Conservation (phyloP, 2,329 filamentous ascomycete genomes). For the Xylariaceae sp. region DNA sequence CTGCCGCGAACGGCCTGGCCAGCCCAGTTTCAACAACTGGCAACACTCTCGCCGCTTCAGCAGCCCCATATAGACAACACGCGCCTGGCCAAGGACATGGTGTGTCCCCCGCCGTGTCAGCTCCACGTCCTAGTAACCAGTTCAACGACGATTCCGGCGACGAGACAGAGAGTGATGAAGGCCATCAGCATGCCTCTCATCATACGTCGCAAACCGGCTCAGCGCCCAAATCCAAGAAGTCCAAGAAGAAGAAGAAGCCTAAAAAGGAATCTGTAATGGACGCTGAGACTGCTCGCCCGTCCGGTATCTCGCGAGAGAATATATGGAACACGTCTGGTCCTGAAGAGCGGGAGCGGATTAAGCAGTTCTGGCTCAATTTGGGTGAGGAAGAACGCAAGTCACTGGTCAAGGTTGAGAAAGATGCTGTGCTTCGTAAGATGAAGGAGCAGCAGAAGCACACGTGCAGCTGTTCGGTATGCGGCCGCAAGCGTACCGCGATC, state of each 20-base stretch:
- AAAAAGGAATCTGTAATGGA: conserved; percentile 35
- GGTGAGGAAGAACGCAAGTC: conserved; percentile 93
- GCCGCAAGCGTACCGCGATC: conserved; percentile 90
- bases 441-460: conserved; percentile 99
- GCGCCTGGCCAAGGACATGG: conserved; percentile 13
- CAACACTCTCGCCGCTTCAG: conserved; percentile 20
- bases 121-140: conserved; percentile 28
- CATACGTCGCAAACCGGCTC: conserved; percentile 36
- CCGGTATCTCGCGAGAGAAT: conserved; percentile 65
- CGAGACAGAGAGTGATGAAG: conserved; percentile 54
- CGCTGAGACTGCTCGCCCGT: conserved; percentile 24
- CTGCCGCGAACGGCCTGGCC: conserved; percentile 39
- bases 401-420: conserved; percentile 96
- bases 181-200: conserved; percentile 40
- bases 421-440: conserved; percentile 97
- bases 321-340: conserved; percentile 97
- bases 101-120: conserved; percentile 6
- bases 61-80: conserved; percentile 19
- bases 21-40: conserved; percentile 33
- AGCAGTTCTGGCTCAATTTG: conserved; percentile 94
- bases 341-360: conserved; percentile 94
- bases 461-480: conserved; percentile 96
- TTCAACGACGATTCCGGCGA: conserved; percentile 46
- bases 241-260: conserved; percentile 63
- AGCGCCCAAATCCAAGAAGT: conserved; percentile 50